Evolutionary conservation across 1,139 yeast genomes (phyloP), one percentile per base, ranked within the genome.

Genomic region (Magnusiomyces fungicola): DNA sequence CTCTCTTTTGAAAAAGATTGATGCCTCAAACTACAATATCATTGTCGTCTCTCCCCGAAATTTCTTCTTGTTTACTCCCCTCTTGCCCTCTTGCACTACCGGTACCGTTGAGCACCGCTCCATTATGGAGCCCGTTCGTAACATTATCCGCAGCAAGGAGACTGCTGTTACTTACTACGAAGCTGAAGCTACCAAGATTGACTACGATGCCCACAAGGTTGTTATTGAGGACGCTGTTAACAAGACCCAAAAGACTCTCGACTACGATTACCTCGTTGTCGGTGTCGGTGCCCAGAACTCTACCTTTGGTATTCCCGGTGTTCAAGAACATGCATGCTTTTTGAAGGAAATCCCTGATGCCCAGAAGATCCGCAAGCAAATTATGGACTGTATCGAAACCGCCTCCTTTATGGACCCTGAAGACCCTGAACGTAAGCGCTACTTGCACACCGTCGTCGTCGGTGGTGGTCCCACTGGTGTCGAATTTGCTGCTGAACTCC

Each of bases 381-480:
- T 88, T 55, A 79, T 87, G 82, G 85, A 83, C 64, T 78, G 84
- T 59, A 81, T 87, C 63, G 95, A 86, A 70, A 82, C 84, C 58
- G 95, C 95, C 42, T 80, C 86, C 56, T 76, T 83, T 62, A 77
- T 83, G 65, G 84, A 90, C 46, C 73, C 75, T 57, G 83, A 78
- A 53, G 88, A 83, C 60, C 81, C 81, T 30, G 92, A 84, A 66
- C 80, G 96, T 69, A 80, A 82, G 72, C 77, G 94, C 67, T 75
- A 88, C 60, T 75, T 88, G 60, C 83, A 83, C 56, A 81, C 89
- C 59, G 89, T 88, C 53, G 92, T 88, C 54, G 94, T 90, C 57
- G 96, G 96, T 60, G 96, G 96, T 66, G 96, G 96, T 55, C 96
- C 97, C 64, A 89, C 96, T 49, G 97, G 97, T 70, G 96, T 89